Conservation (phyloP, 441 rosid species). For the Macaranga tanarius region DNA sequence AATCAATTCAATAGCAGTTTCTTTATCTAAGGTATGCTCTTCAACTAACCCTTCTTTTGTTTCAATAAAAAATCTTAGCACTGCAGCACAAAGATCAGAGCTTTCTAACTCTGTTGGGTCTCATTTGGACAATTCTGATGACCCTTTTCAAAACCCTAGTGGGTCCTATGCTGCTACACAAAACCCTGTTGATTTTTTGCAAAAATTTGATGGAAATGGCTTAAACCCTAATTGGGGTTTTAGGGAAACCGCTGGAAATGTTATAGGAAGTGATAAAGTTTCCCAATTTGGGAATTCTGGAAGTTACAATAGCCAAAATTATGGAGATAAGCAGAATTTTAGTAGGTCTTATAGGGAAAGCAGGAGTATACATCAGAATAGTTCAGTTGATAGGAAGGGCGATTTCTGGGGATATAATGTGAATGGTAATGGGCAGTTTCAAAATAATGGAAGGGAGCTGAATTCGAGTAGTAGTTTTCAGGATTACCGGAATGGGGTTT, state of each 20-base stretch:
- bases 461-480: conserved; percentile 12
- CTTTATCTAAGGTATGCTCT: conserved; percentile 37
- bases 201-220: conserved; percentile 24
- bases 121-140: conserved; percentile 15
- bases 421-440: conserved; percentile 15
- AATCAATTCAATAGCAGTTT: conserved; percentile 27
- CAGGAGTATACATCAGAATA: too few relatives aligned
- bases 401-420: conserved; percentile 25
- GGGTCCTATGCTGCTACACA: conserved; percentile 16
- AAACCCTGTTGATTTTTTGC: conserved; percentile 17
- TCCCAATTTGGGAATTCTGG: conserved; percentile 17
- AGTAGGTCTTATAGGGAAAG: not conserved
- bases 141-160: conserved; percentile 20
- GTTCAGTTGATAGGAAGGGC: conserved; percentile 11
- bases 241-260: conserved; percentile 25
- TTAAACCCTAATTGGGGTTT: conserved; percentile 35
- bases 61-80: conserved; percentile 32
- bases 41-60: conserved; percentile 27
- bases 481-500: conserved; percentile 13
- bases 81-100: conserved; percentile 51
- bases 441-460: conserved; percentile 2
- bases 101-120: conserved; percentile 26
- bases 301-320: conserved; percentile 16
- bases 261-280: conserved; percentile 12
- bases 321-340: conserved; percentile 15